A percentile compares a stretch with the other conserved stretches of the same genome.
phyloP scores from a whole-genome alignment of 2,329 filamentous ascomycete species.

The Allantophomopsis lycopodina region DNA sequence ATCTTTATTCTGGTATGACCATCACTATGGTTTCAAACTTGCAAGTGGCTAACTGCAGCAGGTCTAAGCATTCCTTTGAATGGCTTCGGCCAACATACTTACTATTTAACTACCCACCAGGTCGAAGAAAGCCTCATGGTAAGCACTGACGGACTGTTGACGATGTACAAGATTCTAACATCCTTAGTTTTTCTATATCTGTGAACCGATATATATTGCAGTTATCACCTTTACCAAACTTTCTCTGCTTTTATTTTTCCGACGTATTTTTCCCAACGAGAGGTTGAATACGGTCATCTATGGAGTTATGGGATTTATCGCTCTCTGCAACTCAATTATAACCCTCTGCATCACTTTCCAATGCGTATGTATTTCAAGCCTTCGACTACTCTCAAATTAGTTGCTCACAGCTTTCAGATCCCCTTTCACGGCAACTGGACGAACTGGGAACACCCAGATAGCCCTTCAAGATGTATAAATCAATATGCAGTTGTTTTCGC shows the following conservation, averaged over 20 bases:
- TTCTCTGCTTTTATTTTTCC: slow-evolving; percentile 5
- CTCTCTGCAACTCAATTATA: slow-evolving; percentile 1
- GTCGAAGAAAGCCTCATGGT: too few species aligned
- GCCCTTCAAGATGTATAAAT: slow-evolving; percentile 4
- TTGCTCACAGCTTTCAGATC: background rate
- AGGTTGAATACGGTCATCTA: background rate
- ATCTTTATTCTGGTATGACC: too few species aligned
- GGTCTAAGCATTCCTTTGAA: too few species aligned
- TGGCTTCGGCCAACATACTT: too few species aligned
- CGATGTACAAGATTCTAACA: too few species aligned
- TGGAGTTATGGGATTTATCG: background rate
- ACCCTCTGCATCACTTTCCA: slow-evolving; percentile 3
- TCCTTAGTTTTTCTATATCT: too few species aligned
- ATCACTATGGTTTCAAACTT: too few species aligned
- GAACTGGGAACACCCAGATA: slow-evolving; percentile 6
- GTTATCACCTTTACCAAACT: slow-evolving; percentile 4
- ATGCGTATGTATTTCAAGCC: slow-evolving; percentile 2
- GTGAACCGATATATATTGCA: slow-evolving; percentile 2
- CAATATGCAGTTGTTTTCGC: slow-evolving; percentile 1
- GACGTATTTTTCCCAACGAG: slow-evolving; percentile 5
- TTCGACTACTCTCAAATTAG: too few species aligned
- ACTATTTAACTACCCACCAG: too few species aligned
- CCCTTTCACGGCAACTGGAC: slow-evolving; percentile 5
- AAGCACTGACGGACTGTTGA: too few species aligned
- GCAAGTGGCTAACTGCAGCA: too few species aligned